Conservation (phyloP, 2,329 filamentous ascomycete species). For the Aureobasidium sp. region DNA sequence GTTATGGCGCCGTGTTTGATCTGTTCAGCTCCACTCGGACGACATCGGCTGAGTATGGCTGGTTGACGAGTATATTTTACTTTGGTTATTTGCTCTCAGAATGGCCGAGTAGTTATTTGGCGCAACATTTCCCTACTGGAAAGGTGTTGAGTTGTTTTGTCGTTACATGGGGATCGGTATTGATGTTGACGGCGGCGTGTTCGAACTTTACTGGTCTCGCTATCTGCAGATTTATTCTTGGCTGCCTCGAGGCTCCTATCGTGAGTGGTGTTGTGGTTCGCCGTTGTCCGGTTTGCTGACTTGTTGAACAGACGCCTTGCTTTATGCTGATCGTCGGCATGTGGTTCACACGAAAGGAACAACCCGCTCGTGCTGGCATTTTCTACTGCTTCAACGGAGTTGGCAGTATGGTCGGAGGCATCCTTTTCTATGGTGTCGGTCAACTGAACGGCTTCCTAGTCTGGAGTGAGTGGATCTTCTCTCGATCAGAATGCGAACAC, state of each 20-base stretch:
- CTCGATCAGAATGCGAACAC: conserved; percentile 17
- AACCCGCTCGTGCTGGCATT: conserved; percentile 21
- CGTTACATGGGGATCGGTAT: conserved; percentile 52
- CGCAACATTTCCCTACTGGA: conserved; percentile 28
- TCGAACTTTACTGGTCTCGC: conserved; percentile 53
- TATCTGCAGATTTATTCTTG: conserved; percentile 55
- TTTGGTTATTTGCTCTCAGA: conserved; percentile 33
- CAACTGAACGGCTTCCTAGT: conserved; percentile 25
- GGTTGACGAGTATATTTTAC: conserved; percentile 51
- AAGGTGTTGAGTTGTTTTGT: conserved; percentile 36
- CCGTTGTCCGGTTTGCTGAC: background rate
- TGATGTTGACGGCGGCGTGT: conserved; percentile 55
- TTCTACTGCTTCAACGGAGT: conserved; percentile 68
- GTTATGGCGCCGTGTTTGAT: conserved; percentile 50
- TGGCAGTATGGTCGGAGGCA: conserved; percentile 62
- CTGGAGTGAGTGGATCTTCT: conserved; percentile 16
- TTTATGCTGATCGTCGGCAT: conserved; percentile 60
- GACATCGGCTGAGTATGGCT: conserved; percentile 41
- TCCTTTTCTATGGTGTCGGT: conserved; percentile 49
- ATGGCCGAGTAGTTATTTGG: conserved; percentile 22
- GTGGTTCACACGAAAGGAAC: conserved; percentile 58
- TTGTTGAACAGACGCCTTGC: conserved; percentile 42
- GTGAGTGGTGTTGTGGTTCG: conserved; percentile 21
- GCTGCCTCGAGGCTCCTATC: conserved; percentile 61
- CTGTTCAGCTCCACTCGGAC: conserved; percentile 44